Conservation (phyloP, 2,329 filamentous ascomycete species). For the Venturia pyrina region DNA sequence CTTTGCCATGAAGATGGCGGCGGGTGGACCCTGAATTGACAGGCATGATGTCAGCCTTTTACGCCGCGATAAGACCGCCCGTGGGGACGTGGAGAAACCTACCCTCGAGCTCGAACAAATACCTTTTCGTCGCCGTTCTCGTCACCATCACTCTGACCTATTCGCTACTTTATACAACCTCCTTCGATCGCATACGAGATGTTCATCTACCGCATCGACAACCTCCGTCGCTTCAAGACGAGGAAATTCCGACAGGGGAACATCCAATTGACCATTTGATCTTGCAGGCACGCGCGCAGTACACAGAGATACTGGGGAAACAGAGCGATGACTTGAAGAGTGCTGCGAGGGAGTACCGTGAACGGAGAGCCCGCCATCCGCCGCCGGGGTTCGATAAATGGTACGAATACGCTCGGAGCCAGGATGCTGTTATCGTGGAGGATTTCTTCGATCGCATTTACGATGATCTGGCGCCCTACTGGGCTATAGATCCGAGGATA, state of each 20-base stretch:
- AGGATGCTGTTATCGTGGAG: conserved; percentile 36
- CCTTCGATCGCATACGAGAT: conserved; percentile 3
- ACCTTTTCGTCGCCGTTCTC: background rate
- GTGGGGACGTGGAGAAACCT: background rate
- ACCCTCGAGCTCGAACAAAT: background rate
- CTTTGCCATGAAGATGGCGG: background rate
- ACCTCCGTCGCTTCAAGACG: background rate
- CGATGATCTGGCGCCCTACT: conserved; percentile 39
- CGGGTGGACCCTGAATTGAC: background rate
- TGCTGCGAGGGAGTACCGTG: conserved; percentile 34
- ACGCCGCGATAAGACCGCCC: background rate
- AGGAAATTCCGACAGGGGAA: background rate
- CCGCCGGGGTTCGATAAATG: conserved; percentile 41
- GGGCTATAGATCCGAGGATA: conserved; percentile 33
- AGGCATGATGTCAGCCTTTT: background rate
- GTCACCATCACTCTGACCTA: conserved; percentile 1
- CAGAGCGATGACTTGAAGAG: conserved; percentile 19
- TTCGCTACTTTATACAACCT: background rate
- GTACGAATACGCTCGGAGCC: conserved; percentile 34
- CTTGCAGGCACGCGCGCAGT: background rate
- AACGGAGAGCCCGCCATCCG: conserved; percentile 37
- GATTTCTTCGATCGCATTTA: conserved; percentile 44
- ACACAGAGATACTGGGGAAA: background rate
- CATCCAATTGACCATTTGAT: conserved; percentile 9
- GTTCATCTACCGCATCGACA: background rate